Evolutionary conservation across 306 rosid genomes (phyloP).

Genomic region (Cicer bijugum): DNA sequence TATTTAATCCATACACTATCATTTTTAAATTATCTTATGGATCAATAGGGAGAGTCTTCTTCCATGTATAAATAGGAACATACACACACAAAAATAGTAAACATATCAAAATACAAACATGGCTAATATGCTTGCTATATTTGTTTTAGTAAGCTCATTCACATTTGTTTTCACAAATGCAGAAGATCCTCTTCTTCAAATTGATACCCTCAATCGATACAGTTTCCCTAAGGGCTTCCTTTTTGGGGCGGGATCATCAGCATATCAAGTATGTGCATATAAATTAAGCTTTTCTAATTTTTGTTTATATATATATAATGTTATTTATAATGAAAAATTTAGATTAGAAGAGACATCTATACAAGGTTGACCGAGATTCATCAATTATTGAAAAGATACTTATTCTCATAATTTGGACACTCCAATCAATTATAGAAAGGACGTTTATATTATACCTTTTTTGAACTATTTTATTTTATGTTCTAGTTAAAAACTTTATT

Average conservation of each 20-base stretch:
- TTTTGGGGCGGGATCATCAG: conserved; percentile 45
- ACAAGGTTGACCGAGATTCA: no score
- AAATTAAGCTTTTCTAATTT: not conserved
- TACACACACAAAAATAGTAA: not conserved
- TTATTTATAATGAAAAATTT: no score
- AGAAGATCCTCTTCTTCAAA: not conserved
- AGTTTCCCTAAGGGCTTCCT: conserved; percentile 45
- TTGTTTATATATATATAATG: no score
- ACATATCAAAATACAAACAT: not conserved
- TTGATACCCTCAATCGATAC: conserved; percentile 31
- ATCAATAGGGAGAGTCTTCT: not conserved
- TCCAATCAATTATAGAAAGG: no score
- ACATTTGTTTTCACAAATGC: not conserved
- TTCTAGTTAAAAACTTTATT: no score
- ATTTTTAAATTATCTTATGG: not conserved
- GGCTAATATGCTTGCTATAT: not conserved
- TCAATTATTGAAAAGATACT: no score
- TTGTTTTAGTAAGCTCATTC: conserved; percentile 3
- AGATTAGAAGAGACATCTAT: no score
- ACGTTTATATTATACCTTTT: no score
- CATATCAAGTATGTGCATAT: conserved; percentile 43
- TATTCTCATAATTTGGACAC: not conserved
- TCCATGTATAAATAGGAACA: not conserved
- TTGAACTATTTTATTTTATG: no score
- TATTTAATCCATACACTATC: not conserved